Conservation (phyloP, 1,139 yeast species). For the Debaryomyces sp. region DNA sequence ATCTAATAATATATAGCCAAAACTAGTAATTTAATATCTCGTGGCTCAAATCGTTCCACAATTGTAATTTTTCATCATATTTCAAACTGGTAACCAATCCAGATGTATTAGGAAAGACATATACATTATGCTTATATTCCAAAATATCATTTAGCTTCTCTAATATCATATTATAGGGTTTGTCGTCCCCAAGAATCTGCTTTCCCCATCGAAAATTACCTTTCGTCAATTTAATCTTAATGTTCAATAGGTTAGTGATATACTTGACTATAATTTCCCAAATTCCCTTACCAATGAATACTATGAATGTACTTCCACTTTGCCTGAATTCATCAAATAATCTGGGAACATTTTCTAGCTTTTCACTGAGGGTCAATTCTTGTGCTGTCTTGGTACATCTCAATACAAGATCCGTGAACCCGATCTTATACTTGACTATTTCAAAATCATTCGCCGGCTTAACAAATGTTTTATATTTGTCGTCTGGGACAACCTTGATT, state of each 20-base stretch:
- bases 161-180: constrained; percentile 21
- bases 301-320: constrained; percentile 46
- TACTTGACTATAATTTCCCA: constrained; percentile 62
- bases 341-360: constrained; percentile 56
- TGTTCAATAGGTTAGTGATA: constrained; percentile 16
- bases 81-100: constrained; percentile 66
- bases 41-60: constrained; percentile 44
- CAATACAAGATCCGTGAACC: constrained; percentile 72
- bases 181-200: constrained; percentile 27
- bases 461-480: constrained; percentile 63
- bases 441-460: constrained; percentile 52
- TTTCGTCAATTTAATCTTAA: constrained; percentile 23
- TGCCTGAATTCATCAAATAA: constrained; percentile 48
- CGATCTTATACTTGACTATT: constrained; percentile 52
- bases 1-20: background rate
- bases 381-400: constrained; percentile 65
- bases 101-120: constrained; percentile 75
- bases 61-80: constrained; percentile 43
- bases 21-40: constrained; percentile 5
- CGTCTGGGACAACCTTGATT: constrained; percentile 32
- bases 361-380: constrained; percentile 56
- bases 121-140: constrained; percentile 28
- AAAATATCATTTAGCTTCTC: constrained; percentile 18
- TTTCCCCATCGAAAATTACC: constrained; percentile 55
- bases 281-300: constrained; percentile 77